Base-by-base conservation (phyloP, 192 early-diverging fungal species). In the Gamsiella multidivaricata region DNA sequence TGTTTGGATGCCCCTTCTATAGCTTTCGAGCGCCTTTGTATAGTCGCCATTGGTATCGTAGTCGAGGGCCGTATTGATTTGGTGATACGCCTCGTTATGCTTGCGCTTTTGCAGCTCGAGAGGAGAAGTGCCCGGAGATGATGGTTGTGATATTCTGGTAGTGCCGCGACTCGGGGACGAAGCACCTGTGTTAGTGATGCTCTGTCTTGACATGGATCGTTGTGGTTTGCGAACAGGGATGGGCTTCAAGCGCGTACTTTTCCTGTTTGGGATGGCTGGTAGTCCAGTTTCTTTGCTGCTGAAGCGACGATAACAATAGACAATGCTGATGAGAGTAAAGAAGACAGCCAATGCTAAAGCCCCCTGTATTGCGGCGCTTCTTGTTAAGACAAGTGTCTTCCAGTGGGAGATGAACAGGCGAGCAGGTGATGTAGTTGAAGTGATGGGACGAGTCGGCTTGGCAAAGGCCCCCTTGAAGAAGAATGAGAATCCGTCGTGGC, bases 41-140 rank as follows among this genome's bases (percentile, higher is more conserved):
- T 49, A 58, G 7, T 78, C 42, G 22, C 74, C 60, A 12, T 33
- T 51, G 42, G 23, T 53, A 49, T 78, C 74, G 14, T 63, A 17
- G 23, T 62, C 54, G 9, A 78, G 31, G 2, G 65, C 74, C 1
- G 45, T 45, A 26, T 78, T 55, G 29, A 78, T 78, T 29, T 58
- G 31, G 14, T 59, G 46, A 18, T 68, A 78, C 10, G 74, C 74
- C 31, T 78, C 65, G 45, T 69, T 64, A 39, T 68, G 56, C 17
- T 64, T 69, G n/a, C 55, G 29, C 29, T 57, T 62, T 56, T 78
- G 74, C 4, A 53, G 54, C 34, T 55, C 54, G 20, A 69, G 37
- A 10, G 74, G 50, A 31, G 57, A 46, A 2, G 49, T 47, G 20
- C 26, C 58, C 17, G 58, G 6, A 18, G 29, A 36, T 25, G 57